These are phyloP conservation scores for Niebla homalea DNA, from an alignment of 495 filamentous ascomycete species.

Conservation along the genomic window DNA sequence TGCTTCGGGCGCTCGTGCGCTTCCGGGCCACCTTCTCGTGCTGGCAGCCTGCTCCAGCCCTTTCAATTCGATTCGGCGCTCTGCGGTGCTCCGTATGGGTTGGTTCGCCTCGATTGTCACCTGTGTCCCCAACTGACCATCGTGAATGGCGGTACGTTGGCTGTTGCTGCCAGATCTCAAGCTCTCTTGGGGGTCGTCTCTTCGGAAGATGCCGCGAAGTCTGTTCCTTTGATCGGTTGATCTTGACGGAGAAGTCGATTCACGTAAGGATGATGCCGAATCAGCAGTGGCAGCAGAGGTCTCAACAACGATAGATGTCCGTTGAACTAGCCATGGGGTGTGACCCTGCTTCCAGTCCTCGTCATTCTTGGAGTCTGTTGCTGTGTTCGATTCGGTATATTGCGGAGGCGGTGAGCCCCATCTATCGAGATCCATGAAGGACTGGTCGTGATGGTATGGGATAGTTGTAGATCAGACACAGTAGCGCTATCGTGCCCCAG, in stretches of 20 bases:
- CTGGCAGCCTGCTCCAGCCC: constrained; percentile 14
- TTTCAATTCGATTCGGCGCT: constrained; percentile 7
- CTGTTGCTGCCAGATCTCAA: background rate
- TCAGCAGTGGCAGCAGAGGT: background rate
- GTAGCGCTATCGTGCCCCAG: no score
- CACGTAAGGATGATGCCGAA: background rate
- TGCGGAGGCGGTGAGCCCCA: constrained; percentile 1
- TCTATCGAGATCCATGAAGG: background rate
- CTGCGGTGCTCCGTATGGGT: background rate
- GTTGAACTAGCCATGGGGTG: constrained; percentile 2
- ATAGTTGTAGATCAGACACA: no score
- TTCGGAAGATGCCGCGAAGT: background rate
- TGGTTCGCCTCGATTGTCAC: constrained; percentile 7
- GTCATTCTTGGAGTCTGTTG: background rate
- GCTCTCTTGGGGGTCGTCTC: background rate
- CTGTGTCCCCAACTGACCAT: background rate
- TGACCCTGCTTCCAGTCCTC: background rate
- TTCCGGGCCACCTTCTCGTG: constrained; percentile 12
- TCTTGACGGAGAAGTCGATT: background rate
- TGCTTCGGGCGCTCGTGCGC: constrained; percentile 6
- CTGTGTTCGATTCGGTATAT: constrained; percentile 1
- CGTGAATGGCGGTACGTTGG: background rate
- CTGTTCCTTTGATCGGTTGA: background rate
- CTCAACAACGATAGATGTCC: constrained; percentile 8
- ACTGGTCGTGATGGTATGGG: no score